These are phyloP conservation scores for Dacryopinax spathularia DNA, from an alignment of 768 basidiomycete species.

Conservation along the genomic window DNA sequence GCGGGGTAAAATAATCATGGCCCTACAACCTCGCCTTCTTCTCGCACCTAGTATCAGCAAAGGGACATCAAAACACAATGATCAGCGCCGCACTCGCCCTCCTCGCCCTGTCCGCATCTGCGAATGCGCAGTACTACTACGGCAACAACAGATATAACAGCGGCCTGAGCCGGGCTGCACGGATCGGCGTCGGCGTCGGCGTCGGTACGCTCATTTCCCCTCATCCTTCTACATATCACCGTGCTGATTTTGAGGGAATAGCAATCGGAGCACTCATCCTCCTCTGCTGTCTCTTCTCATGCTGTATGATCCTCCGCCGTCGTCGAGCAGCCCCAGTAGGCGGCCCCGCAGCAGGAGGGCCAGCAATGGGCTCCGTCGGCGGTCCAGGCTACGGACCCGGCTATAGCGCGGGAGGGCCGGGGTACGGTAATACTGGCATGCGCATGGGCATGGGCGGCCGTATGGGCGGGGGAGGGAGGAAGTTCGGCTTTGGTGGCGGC, in stretches of 20 bases:
- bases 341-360: background rate
- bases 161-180: background rate
- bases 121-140: background rate
- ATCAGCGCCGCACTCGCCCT: background rate
- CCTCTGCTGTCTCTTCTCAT: background rate
- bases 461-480: background rate
- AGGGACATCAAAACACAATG: background rate
- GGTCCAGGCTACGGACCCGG: background rate
- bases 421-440: background rate
- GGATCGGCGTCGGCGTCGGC: background rate
- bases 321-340: background rate
- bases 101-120: background rate
- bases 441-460: too few relatives aligned
- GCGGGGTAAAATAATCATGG: too few relatives aligned
- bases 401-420: background rate
- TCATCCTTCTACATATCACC: background rate
- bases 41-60: background rate
- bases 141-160: background rate
- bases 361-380: background rate
- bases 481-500: background rate
- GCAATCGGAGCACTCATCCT: background rate
- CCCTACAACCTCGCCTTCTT: background rate
- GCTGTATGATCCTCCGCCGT: background rate
- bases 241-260: background rate
- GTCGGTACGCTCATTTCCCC: background rate